Percentiles rank a stretch among this genome's conserved stretches.
phyloP scores from a whole-genome alignment of 2,329 filamentous ascomycete species.

The Biscogniauxia marginata region DNA sequence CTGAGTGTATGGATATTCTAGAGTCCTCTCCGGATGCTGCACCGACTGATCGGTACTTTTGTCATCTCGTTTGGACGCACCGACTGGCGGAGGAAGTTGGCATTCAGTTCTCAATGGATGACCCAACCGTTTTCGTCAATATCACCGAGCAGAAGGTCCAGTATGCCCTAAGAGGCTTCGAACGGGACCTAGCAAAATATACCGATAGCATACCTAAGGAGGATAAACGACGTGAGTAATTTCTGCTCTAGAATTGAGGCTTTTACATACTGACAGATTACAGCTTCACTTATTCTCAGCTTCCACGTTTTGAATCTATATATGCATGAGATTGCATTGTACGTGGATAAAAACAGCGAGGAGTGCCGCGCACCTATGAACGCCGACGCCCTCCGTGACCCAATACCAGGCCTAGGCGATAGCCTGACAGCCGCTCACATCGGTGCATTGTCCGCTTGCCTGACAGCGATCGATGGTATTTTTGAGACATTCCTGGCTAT shows the following conservation, averaged over 20 bases:
- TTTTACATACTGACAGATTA: conserved; percentile 16
- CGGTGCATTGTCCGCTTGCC: conserved; percentile 64
- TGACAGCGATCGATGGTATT: conserved; percentile 64
- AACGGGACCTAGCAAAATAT: conserved; percentile 63
- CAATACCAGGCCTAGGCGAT: conserved; percentile 39
- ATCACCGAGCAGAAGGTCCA: conserved; percentile 64
- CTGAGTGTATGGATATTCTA: conserved; percentile 57
- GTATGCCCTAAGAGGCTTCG: conserved; percentile 63
- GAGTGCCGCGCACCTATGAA: conserved; percentile 43
- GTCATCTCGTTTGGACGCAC: conserved; percentile 59
- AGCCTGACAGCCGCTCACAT: conserved; percentile 58
- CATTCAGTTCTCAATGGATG: conserved; percentile 65
- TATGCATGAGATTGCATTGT: conserved; percentile 73
- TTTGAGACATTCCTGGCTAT: conserved; percentile 65
- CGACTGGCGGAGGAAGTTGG: conserved; percentile 67
- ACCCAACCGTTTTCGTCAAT: conserved; percentile 52
- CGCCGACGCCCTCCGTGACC: conserved; percentile 44
- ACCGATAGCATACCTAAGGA: conserved; percentile 51
- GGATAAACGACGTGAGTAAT: conserved; percentile 54
- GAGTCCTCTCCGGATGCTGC: conserved; percentile 53
- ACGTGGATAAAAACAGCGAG: conserved; percentile 59
- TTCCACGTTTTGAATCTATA: conserved; percentile 68
- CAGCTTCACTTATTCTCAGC: conserved; percentile 62
- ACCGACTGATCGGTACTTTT: conserved; percentile 56
- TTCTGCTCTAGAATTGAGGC: background rate